A percentile compares a stretch with the other conserved stretches of the same genome.
phyloP scores from a whole-genome alignment of 2,329 filamentous ascomycete genomes.

The Chaetomium globosum region DNA sequence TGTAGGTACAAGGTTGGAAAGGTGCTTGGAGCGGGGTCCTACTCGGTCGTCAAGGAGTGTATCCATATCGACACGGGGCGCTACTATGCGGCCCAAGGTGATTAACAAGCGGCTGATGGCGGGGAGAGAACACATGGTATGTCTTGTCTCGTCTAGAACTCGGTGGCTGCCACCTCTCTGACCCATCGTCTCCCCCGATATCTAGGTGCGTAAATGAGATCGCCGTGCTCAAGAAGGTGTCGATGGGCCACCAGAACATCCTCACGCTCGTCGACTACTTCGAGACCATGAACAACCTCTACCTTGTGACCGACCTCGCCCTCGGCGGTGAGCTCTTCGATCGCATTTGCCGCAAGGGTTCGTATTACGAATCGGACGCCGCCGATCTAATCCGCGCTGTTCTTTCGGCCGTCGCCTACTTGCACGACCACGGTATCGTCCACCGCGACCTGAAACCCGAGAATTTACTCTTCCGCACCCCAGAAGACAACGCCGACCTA shows the following conservation, averaged over 20 bases:
- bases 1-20: constrained; percentile 99
- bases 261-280: constrained; percentile 98
- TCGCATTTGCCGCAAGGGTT: constrained; percentile 96
- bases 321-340: constrained; percentile 97
- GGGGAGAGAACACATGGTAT: constrained; percentile 95
- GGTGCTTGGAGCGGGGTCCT: constrained; percentile 92
- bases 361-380: constrained; percentile 96
- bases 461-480: constrained; percentile 93
- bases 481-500: constrained; percentile 95
- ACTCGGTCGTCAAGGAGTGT: constrained; percentile 98
- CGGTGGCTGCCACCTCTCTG: neutral
- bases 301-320: constrained; percentile 94
- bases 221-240: constrained; percentile 94
- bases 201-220: constrained; percentile 94
- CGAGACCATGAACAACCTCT: constrained; percentile 99
- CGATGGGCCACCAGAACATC: constrained; percentile 98
- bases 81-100: constrained; percentile 98
- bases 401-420: constrained; percentile 94
- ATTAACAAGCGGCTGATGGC: constrained; percentile 99
- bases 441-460: constrained; percentile 97
- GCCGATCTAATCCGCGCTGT: constrained; percentile 93
- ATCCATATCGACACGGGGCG: constrained; percentile 97
- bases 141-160: constrained; percentile 31
- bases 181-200: neutral
- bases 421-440: constrained; percentile 98